These are phyloP conservation scores for Beauveria varroae DNA, from an alignment of 2,329 filamentous ascomycete species.

Conservation along the genomic window DNA sequence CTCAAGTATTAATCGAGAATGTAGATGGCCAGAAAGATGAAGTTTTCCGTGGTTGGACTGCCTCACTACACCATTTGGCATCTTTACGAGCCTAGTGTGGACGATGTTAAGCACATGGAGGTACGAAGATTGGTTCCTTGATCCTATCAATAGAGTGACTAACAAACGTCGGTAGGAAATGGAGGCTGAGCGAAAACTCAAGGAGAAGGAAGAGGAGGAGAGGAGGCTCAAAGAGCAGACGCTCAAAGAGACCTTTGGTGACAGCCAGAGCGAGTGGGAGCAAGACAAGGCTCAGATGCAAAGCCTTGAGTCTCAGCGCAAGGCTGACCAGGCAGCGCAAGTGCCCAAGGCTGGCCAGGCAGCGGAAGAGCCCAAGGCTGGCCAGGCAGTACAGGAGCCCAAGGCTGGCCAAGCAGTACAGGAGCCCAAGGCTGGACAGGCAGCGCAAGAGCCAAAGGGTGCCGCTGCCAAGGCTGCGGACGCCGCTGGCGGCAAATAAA, in stretches of 20 bases:
- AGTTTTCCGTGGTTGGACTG: constrained; percentile 87
- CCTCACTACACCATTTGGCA: constrained; percentile 99
- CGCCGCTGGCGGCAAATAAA: constrained; percentile 9
- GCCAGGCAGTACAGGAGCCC: too few relatives aligned
- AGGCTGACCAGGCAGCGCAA: not conserved
- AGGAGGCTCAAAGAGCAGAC: constrained; percentile 67
- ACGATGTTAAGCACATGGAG: constrained; percentile 96
- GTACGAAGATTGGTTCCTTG: constrained; percentile 26
- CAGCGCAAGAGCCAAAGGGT: constrained; percentile 7
- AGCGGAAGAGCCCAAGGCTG: too few relatives aligned
- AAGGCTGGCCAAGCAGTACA: too few relatives aligned
- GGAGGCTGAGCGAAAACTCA: constrained; percentile 71
- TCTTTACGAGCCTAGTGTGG: constrained; percentile 97
- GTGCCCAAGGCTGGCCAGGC: not conserved
- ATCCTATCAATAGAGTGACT: constrained; percentile 10
- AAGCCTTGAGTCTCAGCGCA: constrained; percentile 40
- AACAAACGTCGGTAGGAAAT: constrained; percentile 57
- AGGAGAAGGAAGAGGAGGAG: constrained; percentile 68
- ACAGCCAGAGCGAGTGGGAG: constrained; percentile 75
- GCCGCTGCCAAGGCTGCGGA: constrained; percentile 8
- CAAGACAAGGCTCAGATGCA: constrained; percentile 78
- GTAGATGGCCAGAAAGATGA: constrained; percentile 95
- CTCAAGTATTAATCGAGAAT: constrained; percentile 11
- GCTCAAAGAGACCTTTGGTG: constrained; percentile 73
- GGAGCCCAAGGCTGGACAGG: not conserved